Evolutionary conservation across 306 rosid species (phyloP), one percentile per base, ranked within the genome.

Genomic region (Fagus crenata): DNA sequence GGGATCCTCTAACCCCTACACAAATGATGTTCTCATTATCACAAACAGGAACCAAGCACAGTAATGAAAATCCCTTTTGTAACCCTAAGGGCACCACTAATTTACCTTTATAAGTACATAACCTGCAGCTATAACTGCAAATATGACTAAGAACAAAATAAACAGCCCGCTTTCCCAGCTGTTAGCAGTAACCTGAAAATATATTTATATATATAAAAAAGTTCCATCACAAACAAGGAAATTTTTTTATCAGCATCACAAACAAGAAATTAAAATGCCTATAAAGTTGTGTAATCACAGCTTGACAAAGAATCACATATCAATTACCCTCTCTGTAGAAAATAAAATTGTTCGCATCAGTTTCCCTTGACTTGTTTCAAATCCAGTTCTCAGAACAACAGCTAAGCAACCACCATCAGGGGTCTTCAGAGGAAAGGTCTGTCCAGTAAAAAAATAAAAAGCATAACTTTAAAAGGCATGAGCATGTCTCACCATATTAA

Each of bases 141-240:
- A 96, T 76, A 96, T 85, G 71, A 92, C 98, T 89, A 96, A 81
- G 89, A 96, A 96, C 67, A 91, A 75, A 79, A 96, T 96, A 86
- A 96, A 96, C 74, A 96, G 79, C 78, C 98, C 98, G 89, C 99
- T 96, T 90, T 96, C 99, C 99, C 99, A 96, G 87, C 99, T 96
- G 90, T 92, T 96, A 73, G 99, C 99, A 76, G 99, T 96, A 75
- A 96, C 99, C 99, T 96, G 80, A 9, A 49, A 59, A 73, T 36
- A 67, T 28, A 53, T 28, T 8, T 31, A 76, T 56, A 33, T 42
- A 49, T 22, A 46, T 46, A 77, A 71, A 58, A 28, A 72, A 49
- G 41, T 54, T 49, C 17, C 28, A 68, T 28, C 67, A 61, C 41
- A 42, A 40, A 75, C 64, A 33, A 54, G 32, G 72, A 70, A 69